Percentiles rank a stretch among this genome's conserved stretches.
These are phyloP conservation scores for Alternaria sp. DNA, from an alignment of 2,329 filamentous ascomycete genomes.

Conservation along the genomic window DNA sequence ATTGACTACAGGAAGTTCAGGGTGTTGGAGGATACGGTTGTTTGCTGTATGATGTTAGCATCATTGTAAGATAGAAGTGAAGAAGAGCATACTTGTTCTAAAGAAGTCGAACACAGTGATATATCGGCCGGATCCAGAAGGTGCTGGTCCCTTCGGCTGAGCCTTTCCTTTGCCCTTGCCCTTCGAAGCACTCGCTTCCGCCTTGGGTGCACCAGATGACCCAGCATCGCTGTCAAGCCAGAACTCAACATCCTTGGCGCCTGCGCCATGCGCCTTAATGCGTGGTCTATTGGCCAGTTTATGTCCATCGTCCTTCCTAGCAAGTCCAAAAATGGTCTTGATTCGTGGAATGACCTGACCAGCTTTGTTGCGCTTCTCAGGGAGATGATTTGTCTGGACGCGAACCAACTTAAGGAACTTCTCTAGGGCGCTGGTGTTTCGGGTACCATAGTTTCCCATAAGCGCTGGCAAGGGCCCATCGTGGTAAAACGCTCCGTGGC, in stretches of 20 bases:
- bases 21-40: slow-evolving; percentile 18
- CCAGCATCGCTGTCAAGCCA: slow-evolving; percentile 23
- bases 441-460: slow-evolving; percentile 29
- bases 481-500: slow-evolving; percentile 65
- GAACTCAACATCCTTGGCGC: slow-evolving; percentile 36
- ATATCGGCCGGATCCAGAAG: slow-evolving; percentile 21
- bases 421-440: slow-evolving; percentile 33
- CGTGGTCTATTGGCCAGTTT: slow-evolving; percentile 25
- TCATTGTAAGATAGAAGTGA: not conserved
- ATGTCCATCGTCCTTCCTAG: slow-evolving; percentile 49
- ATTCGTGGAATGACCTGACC: slow-evolving; percentile 44
- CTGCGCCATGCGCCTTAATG: slow-evolving; percentile 23
- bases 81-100: slow-evolving; percentile 14
- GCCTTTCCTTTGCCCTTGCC: slow-evolving; percentile 23
- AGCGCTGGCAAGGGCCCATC: slow-evolving; percentile 48
- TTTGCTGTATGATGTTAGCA: slow-evolving; percentile 13
- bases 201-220: slow-evolving; percentile 12
- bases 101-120: slow-evolving; percentile 36
- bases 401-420: slow-evolving; percentile 51
- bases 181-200: slow-evolving; percentile 13
- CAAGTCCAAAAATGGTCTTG: slow-evolving; percentile 53
- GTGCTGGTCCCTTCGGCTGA: slow-evolving; percentile 4
- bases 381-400: slow-evolving; percentile 49
- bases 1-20: slow-evolving; percentile 34
- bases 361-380: slow-evolving; percentile 44